Base-by-base conservation (phyloP, 2,329 filamentous ascomycete genomes). In the Xylaria hypoxylon region DNA sequence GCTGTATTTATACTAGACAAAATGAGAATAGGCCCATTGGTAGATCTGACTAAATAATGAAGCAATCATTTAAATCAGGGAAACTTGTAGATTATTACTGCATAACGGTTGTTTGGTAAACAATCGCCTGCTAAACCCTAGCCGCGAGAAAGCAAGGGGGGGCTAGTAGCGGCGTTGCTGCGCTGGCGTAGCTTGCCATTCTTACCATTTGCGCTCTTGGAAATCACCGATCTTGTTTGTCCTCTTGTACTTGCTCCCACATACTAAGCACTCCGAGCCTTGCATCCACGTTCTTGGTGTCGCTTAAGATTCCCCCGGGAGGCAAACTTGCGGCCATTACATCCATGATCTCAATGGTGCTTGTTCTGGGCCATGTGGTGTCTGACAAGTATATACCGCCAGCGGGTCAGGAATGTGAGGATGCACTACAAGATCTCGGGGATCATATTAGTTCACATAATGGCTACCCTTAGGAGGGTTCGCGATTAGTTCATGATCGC, bases 101-200 rank as follows among this genome's bases (percentile, higher is more conserved):
- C 42, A 44, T 44, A 17, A 44, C 19, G 15, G 42, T 44, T 10
- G 42, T 44, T 44, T 44, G 42, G 42, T 44, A 44, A 44, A 44
- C 42, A 44, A 44, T 44, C 42, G 42, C 42, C 42, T 44, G 42
- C 42, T 44, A 44, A 44, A 22, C 42, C 3, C 42, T 44, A 44
- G 42, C 42, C 42, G 42, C 42, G 42, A 44, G 42, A 44, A 44
- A 44, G 42, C 42, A 44, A 44, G n/a, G 42, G 42, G 42, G 42
- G 42, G 42, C 42, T 44, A 22, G 42, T 44, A 10, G 42, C 42
- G 42, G 42, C 42, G 42, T 44, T 44, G 42, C 42, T 44, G 42
- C 42, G 42, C 15, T 44, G n/a, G 42, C 42, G 42, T 22, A 44
- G 42, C 42, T 44, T 44, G 42, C 42, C 42, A 44, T 44, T 44